These are phyloP conservation scores for Monosporascus sp. DNA, from an alignment of 2,329 filamentous ascomycete species.

Conservation along the genomic window DNA sequence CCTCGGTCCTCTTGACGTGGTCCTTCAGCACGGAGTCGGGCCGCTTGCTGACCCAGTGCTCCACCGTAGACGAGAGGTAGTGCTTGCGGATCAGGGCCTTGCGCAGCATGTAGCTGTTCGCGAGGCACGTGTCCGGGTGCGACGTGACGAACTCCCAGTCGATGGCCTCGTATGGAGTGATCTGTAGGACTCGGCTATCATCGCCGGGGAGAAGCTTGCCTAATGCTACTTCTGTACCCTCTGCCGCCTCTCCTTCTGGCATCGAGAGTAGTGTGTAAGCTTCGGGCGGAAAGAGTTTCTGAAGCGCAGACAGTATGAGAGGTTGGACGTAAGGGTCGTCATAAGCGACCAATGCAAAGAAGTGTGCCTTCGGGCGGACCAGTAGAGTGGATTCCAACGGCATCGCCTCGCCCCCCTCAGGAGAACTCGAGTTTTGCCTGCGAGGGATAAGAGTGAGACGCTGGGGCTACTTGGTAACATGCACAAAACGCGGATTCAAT, in stretches of 20 bases:
- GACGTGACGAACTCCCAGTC: constrained; percentile 72
- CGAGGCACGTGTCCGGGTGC: constrained; percentile 57
- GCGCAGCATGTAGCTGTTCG: constrained; percentile 91
- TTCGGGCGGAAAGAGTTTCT: constrained; percentile 51
- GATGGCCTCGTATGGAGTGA: constrained; percentile 79
- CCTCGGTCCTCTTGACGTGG: constrained; percentile 72
- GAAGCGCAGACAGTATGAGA: constrained; percentile 70
- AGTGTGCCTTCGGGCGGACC: constrained; percentile 27
- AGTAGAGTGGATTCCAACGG: constrained; percentile 11
- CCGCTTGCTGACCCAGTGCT: constrained; percentile 81
- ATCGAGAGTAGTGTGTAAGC: constrained; percentile 51
- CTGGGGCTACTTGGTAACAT: constrained; percentile 1
- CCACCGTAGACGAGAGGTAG: constrained; percentile 78
- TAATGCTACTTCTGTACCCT: constrained; percentile 29
- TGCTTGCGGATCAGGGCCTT: constrained; percentile 97
- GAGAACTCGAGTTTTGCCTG: constrained; percentile 16
- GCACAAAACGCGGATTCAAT: background rate
- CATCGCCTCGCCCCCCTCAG: constrained; percentile 8
- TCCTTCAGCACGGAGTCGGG: constrained; percentile 62
- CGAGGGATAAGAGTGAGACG: constrained; percentile 13
- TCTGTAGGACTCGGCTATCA: constrained; percentile 61
- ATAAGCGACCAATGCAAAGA: constrained; percentile 76
- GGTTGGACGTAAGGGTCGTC: constrained; percentile 87
- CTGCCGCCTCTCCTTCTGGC: constrained; percentile 16
- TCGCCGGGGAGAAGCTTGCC: constrained; percentile 32